Evolutionary conservation across 2,329 filamentous ascomycete species (phyloP).

Genomic region (Ophiostoma triangulosporum): DNA sequence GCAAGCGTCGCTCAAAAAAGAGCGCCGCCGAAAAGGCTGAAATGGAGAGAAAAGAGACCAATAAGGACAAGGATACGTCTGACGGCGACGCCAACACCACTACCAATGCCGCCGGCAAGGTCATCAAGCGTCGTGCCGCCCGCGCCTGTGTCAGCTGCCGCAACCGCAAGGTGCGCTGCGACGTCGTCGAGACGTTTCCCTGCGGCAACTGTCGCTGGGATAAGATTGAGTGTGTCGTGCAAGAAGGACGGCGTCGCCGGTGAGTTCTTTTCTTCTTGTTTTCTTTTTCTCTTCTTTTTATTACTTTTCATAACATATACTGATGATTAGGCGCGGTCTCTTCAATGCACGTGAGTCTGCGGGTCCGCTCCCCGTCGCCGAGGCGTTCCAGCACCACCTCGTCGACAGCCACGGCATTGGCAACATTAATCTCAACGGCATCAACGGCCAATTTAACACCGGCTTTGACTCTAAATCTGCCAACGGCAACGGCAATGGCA

Average conservation of each 20-base stretch:
- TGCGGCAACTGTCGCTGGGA: conserved; percentile 80
- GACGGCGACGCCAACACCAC: conserved; percentile 15
- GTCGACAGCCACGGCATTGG: neutral
- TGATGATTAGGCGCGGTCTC: conserved; percentile 10
- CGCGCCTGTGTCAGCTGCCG: conserved; percentile 83
- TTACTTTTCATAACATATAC: neutral
- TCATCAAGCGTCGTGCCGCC: conserved; percentile 70
- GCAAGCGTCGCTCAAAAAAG: conserved; percentile 12
- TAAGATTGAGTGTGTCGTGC: conserved; percentile 62
- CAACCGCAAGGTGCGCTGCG: conserved; percentile 81
- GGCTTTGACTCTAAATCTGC: neutral
- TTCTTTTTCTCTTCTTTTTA: conserved; percentile 11
- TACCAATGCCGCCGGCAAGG: conserved; percentile 29
- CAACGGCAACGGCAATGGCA: neutral
- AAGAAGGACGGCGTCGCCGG: conserved; percentile 77
- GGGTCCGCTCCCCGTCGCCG: conserved; percentile 4
- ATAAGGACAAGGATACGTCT: conserved; percentile 7
- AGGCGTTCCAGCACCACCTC: conserved; percentile 6
- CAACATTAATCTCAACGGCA: neutral
- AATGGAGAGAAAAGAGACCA: neutral
- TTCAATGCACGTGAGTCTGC: conserved; percentile 13
- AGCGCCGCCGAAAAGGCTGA: conserved; percentile 9
- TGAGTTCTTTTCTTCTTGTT: conserved; percentile 32
- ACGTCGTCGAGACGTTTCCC: conserved; percentile 78
- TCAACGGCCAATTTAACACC: neutral